Percentiles rank a stretch among this genome's conserved stretches.
phyloP scores from a whole-genome alignment of 2,329 filamentous ascomycete species.

The Ceratocystis diversiconidia region DNA sequence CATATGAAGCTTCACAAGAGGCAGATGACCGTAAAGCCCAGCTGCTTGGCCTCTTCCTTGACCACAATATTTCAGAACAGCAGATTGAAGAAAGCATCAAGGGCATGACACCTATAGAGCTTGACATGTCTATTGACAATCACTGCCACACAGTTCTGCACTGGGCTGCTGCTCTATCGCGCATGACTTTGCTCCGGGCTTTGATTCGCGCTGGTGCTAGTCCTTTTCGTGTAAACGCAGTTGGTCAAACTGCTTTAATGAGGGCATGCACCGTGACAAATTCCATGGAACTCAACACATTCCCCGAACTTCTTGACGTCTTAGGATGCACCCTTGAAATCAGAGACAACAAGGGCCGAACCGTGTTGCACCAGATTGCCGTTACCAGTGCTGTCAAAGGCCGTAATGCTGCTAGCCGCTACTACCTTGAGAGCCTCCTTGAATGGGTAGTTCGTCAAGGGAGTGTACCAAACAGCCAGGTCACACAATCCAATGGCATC shows the following conservation, averaged over 20 bases:
- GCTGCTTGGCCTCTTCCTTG: slow-evolving; percentile 70
- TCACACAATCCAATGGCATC: slow-evolving; percentile 25
- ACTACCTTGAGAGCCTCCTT: slow-evolving; percentile 86
- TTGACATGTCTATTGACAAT: slow-evolving; percentile 84
- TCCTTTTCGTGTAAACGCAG: slow-evolving; percentile 74
- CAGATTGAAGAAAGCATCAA: slow-evolving; percentile 64
- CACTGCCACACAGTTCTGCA: slow-evolving; percentile 84
- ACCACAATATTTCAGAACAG: slow-evolving; percentile 54
- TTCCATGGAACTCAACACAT: slow-evolving; percentile 79
- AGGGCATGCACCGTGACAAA: slow-evolving; percentile 88
- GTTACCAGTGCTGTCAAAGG: slow-evolving; percentile 93
- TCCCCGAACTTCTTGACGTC: slow-evolving; percentile 79
- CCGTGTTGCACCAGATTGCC: slow-evolving; percentile 90
- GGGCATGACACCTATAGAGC: slow-evolving; percentile 60
- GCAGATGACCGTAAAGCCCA: slow-evolving; percentile 68
- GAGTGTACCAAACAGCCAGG: slow-evolving; percentile 43
- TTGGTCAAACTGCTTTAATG: slow-evolving; percentile 85
- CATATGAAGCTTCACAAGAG: slow-evolving; percentile 45
- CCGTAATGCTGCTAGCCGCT: slow-evolving; percentile 77
- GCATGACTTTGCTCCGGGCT: slow-evolving; percentile 66
- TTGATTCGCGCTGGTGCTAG: slow-evolving; percentile 75
- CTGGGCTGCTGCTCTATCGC: slow-evolving; percentile 87
- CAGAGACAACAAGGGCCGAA: slow-evolving; percentile 75
- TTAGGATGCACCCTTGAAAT: slow-evolving; percentile 83
- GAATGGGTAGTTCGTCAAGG: slow-evolving; percentile 89